Evolutionary conservation across 164 flowering plant species (phyloP), one percentile per base, ranked within the genome.

Genomic region (Annona squamosa): DNA sequence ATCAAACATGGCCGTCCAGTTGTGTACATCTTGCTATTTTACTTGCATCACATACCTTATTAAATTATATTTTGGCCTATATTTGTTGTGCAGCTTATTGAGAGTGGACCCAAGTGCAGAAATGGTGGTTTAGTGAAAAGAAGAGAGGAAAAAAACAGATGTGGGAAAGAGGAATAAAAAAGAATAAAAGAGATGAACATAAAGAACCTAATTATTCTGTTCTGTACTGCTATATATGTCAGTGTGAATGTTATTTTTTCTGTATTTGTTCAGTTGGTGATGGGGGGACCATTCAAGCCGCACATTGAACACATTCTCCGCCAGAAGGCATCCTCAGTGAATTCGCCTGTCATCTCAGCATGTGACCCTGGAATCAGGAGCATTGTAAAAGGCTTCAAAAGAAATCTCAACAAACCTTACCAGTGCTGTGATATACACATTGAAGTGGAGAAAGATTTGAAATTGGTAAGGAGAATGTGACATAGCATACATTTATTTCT

Each of bases 221-320:
- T 66, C 16, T 66, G 0, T 66, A 43, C 48, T 74, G 59, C 75
- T 47, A 79, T n/a, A 5, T 67, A 46, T 46, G 17, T 68, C n/a
- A 46, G 3, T 68, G 37, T 26, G 37, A 26, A 26, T 18, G 10
- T 64, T 64, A 26, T 48, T 17, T 52, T 5, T 6, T 43, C 62
- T n/a, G 37, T 2, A 43, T 26, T 75, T 46, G 77, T 79, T 69
- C 87, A 96, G 99, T 68, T 92, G 75, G 87, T 96, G 52, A 72
- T 96, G 65, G 98, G 98, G 46, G 99, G 99, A 2, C 97, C 97
- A 48, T 96, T 93, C 69, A 82, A 85, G 76, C 95, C 94, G 67
- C 90, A 90, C 26, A 86, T 96, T 77, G 97, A 93, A 81, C 19
- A 52, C 44, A 90, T 93, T 80, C 86, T 96, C 74, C 92, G 87